Percentiles rank a stretch among this genome's conserved stretches.
phyloP scores from a whole-genome alignment of 768 basidiomycete species.

The Lentinula boryana region DNA sequence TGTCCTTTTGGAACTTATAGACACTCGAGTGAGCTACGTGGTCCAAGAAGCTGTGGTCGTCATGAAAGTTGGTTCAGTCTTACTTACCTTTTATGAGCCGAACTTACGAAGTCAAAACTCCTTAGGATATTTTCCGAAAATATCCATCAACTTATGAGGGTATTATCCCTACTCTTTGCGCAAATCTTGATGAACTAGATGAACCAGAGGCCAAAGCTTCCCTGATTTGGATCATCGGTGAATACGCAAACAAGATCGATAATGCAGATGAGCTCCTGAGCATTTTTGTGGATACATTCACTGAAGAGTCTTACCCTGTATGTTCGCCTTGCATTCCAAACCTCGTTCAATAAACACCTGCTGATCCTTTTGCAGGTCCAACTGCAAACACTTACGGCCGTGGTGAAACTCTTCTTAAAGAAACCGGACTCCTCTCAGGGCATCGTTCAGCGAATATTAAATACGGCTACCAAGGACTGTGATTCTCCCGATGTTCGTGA shows the following conservation, averaged over 20 bases:
- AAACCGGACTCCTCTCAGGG: slow-evolving; percentile 92
- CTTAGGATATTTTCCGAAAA: slow-evolving; percentile 94
- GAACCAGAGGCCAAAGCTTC: slow-evolving; percentile 98
- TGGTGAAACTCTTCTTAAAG: slow-evolving; percentile 94
- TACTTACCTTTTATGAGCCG: neutral
- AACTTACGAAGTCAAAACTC: neutral
- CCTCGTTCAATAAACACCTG: neutral
- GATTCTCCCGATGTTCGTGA: slow-evolving; percentile 97
- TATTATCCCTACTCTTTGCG: slow-evolving; percentile 90
- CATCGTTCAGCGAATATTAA: slow-evolving; percentile 86
- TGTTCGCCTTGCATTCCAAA: slow-evolving; percentile 16
- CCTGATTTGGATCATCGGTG: slow-evolving; percentile 98
- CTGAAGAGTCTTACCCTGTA: slow-evolving; percentile 89
- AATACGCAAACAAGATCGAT: slow-evolving; percentile 96
- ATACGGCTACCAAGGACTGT: slow-evolving; percentile 94
- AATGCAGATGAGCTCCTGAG: slow-evolving; percentile 91
- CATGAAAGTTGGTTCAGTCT: slow-evolving; percentile 71
- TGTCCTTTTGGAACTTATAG: slow-evolving; percentile 88
- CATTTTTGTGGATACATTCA: slow-evolving; percentile 88
- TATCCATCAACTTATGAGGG: slow-evolving; percentile 97
- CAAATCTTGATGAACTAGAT: slow-evolving; percentile 93
- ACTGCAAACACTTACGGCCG: slow-evolving; percentile 84
- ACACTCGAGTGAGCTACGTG: slow-evolving; percentile 91
- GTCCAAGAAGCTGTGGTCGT: slow-evolving; percentile 98
- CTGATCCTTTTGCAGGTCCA: slow-evolving; percentile 41